A percentile compares a stretch with the other conserved stretches of the same genome.
Conservation (phyloP, 2,329 filamentous ascomycete species). For the Echinosphaeria canescens region DNA sequence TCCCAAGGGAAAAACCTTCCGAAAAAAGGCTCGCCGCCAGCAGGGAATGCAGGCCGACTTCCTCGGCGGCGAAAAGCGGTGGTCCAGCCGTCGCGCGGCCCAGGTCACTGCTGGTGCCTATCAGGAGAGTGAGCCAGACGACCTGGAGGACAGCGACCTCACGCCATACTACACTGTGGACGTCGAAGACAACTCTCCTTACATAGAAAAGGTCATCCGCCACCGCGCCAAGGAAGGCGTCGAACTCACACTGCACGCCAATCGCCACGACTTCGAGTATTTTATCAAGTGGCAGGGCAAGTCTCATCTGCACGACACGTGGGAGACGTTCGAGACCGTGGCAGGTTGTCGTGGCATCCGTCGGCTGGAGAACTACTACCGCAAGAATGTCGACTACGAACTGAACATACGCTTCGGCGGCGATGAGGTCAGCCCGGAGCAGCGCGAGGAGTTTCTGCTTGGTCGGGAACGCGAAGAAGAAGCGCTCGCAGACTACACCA, state of each 20-base stretch:
- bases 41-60: conserved; percentile 7
- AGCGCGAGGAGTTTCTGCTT: conserved; percentile 85
- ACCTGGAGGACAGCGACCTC: conserved; percentile 41
- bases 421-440: conserved; percentile 59
- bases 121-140: conserved; percentile 43
- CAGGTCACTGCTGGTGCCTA: conserved; percentile 17
- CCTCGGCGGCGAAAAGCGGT: conserved; percentile 8
- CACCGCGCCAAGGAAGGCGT: conserved; percentile 57
- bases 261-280: conserved; percentile 65
- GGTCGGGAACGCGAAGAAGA: conserved; percentile 83
- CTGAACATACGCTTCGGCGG: conserved; percentile 54
- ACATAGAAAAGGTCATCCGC: conserved; percentile 79
- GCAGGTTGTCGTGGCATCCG: conserved; percentile 64
- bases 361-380: conserved; percentile 87
- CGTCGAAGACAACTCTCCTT: conserved; percentile 56
- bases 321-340: conserved; percentile 64
- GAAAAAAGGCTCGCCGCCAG: conserved; percentile 9
- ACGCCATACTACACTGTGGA: conserved; percentile 50
- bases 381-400: conserved; percentile 62
- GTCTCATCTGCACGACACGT: conserved; percentile 88
- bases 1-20: conserved; percentile 8
- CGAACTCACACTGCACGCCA: conserved; percentile 32
- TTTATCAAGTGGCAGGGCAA: conserved; percentile 94
- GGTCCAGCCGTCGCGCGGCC: conserved; percentile 9
- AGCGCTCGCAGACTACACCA: conserved; percentile 71